Evolutionary conservation across 2,329 filamentous ascomycete species (phyloP), one percentile per base, ranked within the genome.

Genomic region (Aureobasidium zeae): DNA sequence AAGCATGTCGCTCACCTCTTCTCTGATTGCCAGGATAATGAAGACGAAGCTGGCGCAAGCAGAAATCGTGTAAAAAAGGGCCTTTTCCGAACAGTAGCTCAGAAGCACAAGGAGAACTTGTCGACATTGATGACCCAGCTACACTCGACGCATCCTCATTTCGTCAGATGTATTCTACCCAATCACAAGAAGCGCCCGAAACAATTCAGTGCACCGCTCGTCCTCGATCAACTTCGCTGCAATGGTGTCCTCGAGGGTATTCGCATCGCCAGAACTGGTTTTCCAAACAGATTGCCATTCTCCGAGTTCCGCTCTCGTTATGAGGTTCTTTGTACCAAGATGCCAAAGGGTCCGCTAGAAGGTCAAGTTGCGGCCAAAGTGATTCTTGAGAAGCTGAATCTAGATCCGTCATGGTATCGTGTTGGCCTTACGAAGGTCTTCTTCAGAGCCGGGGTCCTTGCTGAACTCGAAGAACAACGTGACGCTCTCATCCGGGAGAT

Each of bases 191-290:
- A 98, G 65, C 77, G 81, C 17, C 86, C 91, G 0, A 98, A 98
- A 64, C 83, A 88, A 58, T 86, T 96, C 63, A 85, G 83, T 57
- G 86, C 85, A 3, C 77, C 87, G 2, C 76, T 98, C n/a, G 93
- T 98, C 2, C 73, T 98, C 5, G 91, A 98, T 57, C 93, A 98
- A 61, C 70, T 98, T n/a, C 80, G 91, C 41, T 98, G 91, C 66
- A 98, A 98, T 60, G 91, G 91, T 83, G 91, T 98, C 2, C 72
- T 98, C n/a, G 91, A 98, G 66, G 91, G 91, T 49, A 98, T 98
- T 57, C 79, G 91, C 49, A 98, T 98, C 62, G 91, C 91, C 17
- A 79, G 91, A 33, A 98, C 93, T 4, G 91, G 91, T 17, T 98
- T 98, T 61, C 91, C 91, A 38, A 98, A 98, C 59, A 76, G 91